Evolutionary conservation across 2,329 filamentous ascomycete species (phyloP).

Genomic region (Colletotrichum acutatum): DNA sequence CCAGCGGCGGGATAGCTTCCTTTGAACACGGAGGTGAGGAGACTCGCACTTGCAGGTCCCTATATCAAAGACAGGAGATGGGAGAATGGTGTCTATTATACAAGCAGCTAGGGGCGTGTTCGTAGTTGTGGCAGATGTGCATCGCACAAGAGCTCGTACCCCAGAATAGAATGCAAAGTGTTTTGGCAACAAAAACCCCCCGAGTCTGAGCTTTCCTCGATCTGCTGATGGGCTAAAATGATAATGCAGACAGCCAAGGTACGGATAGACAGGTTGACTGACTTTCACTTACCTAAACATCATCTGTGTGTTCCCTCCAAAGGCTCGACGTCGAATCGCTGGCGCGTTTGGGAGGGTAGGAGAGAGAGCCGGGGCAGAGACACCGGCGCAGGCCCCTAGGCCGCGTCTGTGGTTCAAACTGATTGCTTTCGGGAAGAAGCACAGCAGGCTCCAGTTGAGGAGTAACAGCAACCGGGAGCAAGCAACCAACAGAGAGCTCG

Average conservation of each 20-base stretch:
- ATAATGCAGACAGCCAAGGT: no score
- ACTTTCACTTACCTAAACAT: background rate
- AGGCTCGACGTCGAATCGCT: conserved; percentile 16
- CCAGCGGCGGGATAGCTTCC: background rate
- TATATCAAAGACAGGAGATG: background rate
- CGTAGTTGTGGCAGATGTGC: background rate
- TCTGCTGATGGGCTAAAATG: background rate
- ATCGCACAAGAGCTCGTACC: conserved; percentile 14
- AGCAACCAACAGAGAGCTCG: background rate
- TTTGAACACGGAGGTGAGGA: background rate
- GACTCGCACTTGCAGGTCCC: background rate
- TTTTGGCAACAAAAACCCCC: conserved; percentile 3
- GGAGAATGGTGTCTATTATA: background rate
- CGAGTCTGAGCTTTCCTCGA: background rate
- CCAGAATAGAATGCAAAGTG: conserved; percentile 29
- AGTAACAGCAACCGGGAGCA: background rate
- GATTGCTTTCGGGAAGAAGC: conserved; percentile 24
- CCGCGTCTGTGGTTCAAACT: conserved; percentile 30
- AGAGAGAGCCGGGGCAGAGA: conserved; percentile 2
- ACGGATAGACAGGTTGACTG: background rate
- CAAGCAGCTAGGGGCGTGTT: conserved; percentile 3
- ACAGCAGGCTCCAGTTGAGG: background rate
- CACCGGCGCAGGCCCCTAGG: conserved; percentile 18
- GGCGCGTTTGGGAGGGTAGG: conserved; percentile 26
- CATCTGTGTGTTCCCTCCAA: background rate